Evolutionary conservation across 1,139 yeast species (phyloP).

Genomic region (Protomyces arabidopsidicola): DNA sequence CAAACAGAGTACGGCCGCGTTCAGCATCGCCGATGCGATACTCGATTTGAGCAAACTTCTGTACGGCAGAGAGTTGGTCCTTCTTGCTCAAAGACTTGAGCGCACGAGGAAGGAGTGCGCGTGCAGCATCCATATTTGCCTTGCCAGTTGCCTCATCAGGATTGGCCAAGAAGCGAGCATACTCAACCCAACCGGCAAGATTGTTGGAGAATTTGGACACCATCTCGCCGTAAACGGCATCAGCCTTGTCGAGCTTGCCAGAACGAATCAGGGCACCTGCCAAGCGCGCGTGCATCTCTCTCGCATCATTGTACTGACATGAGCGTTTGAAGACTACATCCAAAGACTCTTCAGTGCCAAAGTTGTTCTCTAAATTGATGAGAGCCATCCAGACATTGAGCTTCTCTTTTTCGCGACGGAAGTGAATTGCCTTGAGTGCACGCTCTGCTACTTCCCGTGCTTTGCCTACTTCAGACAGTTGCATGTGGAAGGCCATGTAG

Average conservation of each 20-base stretch:
- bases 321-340: conserved; percentile 78
- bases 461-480: conserved; percentile 85
- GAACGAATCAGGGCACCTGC: conserved; percentile 26
- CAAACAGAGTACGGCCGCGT: conserved; percentile 90
- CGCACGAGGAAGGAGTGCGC: conserved; percentile 65
- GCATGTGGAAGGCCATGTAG: conserved; percentile 96
- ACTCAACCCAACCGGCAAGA: conserved; percentile 67
- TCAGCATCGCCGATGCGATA: conserved; percentile 82
- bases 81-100: conserved; percentile 68
- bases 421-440: conserved; percentile 82
- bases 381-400: conserved; percentile 94
- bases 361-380: conserved; percentile 86
- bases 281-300: conserved; percentile 24
- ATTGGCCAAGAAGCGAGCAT: conserved; percentile 63
- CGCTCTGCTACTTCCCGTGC: conserved; percentile 92
- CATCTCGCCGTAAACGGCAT: conserved; percentile 58
- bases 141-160: conserved; percentile 33
- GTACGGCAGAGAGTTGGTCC: conserved; percentile 72
- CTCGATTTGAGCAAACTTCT: conserved; percentile 85
- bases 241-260: conserved; percentile 54
- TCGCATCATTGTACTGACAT: conserved; percentile 84
- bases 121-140: conserved; percentile 54
- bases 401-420: conserved; percentile 90
- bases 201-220: conserved; percentile 71
- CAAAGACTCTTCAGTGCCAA: conserved; percentile 78